Conservation (phyloP, 2,329 filamentous ascomycete species). For the Anthostomella pinea region DNA sequence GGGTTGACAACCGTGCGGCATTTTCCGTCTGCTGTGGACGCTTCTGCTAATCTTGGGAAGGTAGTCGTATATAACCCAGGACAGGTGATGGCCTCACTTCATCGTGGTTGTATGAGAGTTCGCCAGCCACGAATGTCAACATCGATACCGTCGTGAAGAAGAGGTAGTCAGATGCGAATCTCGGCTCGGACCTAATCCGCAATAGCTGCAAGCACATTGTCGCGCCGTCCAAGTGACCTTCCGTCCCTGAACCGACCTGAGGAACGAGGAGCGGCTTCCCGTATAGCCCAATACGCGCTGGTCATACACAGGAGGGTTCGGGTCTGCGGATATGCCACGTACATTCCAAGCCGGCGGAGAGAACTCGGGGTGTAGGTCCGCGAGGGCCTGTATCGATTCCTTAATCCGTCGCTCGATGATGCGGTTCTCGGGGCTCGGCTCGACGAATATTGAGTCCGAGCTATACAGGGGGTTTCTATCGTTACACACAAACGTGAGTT, state of each 20-base stretch:
- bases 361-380: constrained; percentile 31
- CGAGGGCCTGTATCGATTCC: constrained; percentile 33
- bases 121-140: too few species aligned
- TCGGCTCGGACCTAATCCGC: too few species aligned
- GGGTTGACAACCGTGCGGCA: constrained; percentile 2
- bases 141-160: too few species aligned
- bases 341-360: constrained; percentile 38
- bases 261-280: constrained; percentile 8
- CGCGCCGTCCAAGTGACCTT: neutral
- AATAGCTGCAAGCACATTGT: constrained; percentile 1
- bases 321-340: constrained; percentile 26
- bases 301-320: constrained; percentile 13
- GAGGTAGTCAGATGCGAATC: too few species aligned
- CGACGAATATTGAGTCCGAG: constrained; percentile 26
- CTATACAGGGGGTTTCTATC: constrained; percentile 35
- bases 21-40: too few species aligned
- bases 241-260: neutral
- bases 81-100: too few species aligned
- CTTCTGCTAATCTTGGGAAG: too few species aligned
- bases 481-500: constrained; percentile 44
- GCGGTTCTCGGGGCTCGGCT: constrained; percentile 31
- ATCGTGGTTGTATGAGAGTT: too few species aligned
- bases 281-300: constrained; percentile 17
- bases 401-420: constrained; percentile 37
- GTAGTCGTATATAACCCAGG: too few species aligned